Evolutionary conservation across 768 basidiomycete species (phyloP), one percentile per base, ranked within the genome.

Genomic region (Sarcodon aspratus): DNA sequence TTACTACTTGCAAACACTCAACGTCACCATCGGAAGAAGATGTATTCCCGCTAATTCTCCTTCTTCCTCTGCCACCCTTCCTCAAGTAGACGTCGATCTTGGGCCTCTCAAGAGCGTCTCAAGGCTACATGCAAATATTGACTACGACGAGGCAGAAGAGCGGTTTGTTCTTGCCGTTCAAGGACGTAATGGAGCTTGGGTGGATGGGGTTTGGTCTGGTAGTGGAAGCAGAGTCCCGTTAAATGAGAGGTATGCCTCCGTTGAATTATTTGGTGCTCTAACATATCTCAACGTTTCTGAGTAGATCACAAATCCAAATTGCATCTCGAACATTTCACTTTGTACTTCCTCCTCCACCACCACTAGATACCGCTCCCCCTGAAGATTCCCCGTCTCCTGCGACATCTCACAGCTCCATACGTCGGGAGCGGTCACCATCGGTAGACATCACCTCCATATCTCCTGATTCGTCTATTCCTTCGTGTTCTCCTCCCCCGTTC

Each of bases 111-210:
- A 97, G 78, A 94, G 90, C 53, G 93, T 99, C 47, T 97, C 94
- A n/a, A 79, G 96, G 18, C 73, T 96, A 13, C 96, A 99, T 61
- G 96, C 96, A 33, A 84, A 81, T 71, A 93, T 98, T 57, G 90
- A 89, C 63, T 96, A 89, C 60, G 90, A 94, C 70, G 83, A 87
- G 62, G 85, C 89, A 7, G 82, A 85, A 53, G 87, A 88, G 53
- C 80, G 85, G 47, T 96, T 94, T 62, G 81, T 89, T 12, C 76
- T 99, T 34, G 80, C 82, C 51, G 94, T 99, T 35, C 75, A 90
- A 35, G 96, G 96, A n/a, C 74, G 96, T 50, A 98, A 99, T 58
- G 96, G 96, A 10, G 93, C 93, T 13, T 97, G 94, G 86, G 92
- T 99, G 5, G 93, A 98, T 55, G 94, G 93, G 32, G 80, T 88